phyloP scores from a whole-genome alignment of 345 rosid genomes.

The Aquilaria sinensis region DNA sequence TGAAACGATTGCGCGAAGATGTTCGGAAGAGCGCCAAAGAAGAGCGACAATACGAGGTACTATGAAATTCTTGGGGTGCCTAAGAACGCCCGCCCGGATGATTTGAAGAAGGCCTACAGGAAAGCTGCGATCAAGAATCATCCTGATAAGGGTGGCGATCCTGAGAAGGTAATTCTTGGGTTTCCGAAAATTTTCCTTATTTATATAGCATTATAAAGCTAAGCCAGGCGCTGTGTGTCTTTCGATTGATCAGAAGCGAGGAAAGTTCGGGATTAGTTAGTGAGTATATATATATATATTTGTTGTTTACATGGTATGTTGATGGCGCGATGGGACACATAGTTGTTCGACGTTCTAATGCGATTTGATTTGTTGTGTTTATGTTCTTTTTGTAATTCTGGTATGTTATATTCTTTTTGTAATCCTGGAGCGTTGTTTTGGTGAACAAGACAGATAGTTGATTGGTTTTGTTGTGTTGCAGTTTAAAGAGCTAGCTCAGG shows the following conservation, averaged over 20 bases:
- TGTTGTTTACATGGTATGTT: too few relatives aligned
- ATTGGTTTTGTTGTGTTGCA: conserved; percentile 21
- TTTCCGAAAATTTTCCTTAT: neutral
- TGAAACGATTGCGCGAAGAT: conserved; percentile 21
- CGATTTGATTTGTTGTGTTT: conserved; percentile 1
- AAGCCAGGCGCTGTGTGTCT: neutral
- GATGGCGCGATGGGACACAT: neutral
- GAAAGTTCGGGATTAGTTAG: conserved; percentile 7
- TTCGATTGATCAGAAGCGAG: neutral
- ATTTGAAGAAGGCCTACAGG: conserved; percentile 83
- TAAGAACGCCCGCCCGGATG: conserved; percentile 66
- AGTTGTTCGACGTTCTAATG: neutral
- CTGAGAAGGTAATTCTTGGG: conserved; percentile 55
- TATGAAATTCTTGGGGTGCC: conserved; percentile 87
- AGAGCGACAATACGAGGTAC: conserved; percentile 71
- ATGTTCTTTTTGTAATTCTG: conserved; percentile 4
- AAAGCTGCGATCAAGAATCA: conserved; percentile 94
- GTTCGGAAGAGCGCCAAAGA: conserved; percentile 79
- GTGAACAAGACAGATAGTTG: too few relatives aligned
- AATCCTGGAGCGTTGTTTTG: too few relatives aligned
- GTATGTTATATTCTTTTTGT: neutral
- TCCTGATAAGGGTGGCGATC: conserved; percentile 99
- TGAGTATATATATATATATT: too few relatives aligned
- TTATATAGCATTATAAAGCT: too few relatives aligned
- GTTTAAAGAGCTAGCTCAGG: conserved; percentile 93